phyloP scores from a whole-genome alignment of 345 rosid genomes.

The Abelmoschus esculentus region DNA sequence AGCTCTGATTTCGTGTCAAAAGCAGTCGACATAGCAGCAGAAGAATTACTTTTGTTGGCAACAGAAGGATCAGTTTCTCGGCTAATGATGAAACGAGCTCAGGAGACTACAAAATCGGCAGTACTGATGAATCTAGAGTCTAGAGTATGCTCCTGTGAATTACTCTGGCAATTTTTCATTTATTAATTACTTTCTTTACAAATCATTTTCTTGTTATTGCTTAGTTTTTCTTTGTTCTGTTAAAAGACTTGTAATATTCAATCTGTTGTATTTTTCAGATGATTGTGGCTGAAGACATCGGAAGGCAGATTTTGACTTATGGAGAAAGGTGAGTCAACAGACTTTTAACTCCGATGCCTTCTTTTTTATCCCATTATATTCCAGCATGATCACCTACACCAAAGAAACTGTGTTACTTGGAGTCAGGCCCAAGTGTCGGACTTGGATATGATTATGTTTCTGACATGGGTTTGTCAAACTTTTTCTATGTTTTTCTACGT shows the following conservation, averaged over 20 bases:
- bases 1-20: constrained; percentile 40
- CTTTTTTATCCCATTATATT: neutral
- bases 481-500: too few relatives aligned
- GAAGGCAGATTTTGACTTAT: constrained; percentile 62
- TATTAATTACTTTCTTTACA: neutral
- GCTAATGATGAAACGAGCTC: constrained; percentile 48
- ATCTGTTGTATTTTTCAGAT: constrained; percentile 21
- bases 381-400: neutral
- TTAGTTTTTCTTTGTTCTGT: neutral
- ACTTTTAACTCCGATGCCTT: neutral
- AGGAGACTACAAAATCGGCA: constrained; percentile 64
- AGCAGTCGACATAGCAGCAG: constrained; percentile 49
- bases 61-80: constrained; percentile 46
- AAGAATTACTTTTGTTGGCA: constrained; percentile 47
- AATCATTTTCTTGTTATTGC: neutral
- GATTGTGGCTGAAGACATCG: constrained; percentile 57
- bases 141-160: constrained; percentile 35
- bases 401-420: neutral
- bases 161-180: neutral
- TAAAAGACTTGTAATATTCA: neutral
- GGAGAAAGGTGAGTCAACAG: constrained; percentile 55
- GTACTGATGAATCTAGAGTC: constrained; percentile 71
- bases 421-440: neutral
- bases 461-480: neutral
- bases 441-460: neutral